phyloP scores from a whole-genome alignment of 2,329 filamentous ascomycete species.

The Nigrograna mackinnonii region DNA sequence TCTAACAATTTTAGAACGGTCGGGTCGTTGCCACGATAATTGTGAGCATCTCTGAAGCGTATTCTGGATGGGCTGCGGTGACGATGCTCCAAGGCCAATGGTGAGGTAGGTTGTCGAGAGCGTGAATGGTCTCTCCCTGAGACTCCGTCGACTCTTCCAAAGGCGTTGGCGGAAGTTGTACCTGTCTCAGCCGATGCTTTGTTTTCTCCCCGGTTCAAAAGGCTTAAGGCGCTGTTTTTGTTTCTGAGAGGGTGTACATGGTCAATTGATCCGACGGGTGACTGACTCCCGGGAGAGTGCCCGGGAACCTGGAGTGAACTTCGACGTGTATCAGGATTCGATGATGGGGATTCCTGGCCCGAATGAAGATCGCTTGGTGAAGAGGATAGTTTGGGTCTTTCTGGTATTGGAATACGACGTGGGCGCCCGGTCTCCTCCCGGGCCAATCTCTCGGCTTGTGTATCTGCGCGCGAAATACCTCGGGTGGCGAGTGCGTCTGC shows the following conservation, averaged over 20 bases:
- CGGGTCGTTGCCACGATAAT: constrained; percentile 78
- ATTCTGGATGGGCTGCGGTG: constrained; percentile 37
- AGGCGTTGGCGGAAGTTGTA: constrained; percentile 65
- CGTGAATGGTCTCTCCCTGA: constrained; percentile 35
- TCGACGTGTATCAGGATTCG: constrained; percentile 39
- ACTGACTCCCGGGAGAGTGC: constrained; percentile 25
- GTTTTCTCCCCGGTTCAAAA: constrained; percentile 61
- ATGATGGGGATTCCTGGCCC: constrained; percentile 25
- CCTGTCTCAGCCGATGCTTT: constrained; percentile 69
- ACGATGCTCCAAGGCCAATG: constrained; percentile 34
- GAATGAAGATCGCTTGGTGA: constrained; percentile 17
- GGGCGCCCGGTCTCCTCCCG: constrained; percentile 23
- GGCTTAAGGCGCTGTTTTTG: constrained; percentile 61
- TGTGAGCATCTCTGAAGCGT: constrained; percentile 70
- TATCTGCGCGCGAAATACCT: constrained; percentile 44
- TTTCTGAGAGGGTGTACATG: constrained; percentile 46
- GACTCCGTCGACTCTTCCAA: constrained; percentile 65
- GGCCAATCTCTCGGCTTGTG: constrained; percentile 40
- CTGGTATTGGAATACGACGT: constrained; percentile 24
- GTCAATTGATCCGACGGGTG: constrained; percentile 32
- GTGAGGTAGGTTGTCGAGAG: constrained; percentile 29
- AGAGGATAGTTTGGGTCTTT: constrained; percentile 19
- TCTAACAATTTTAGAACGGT: constrained; percentile 70
- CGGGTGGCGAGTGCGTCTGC: constrained; percentile 64
- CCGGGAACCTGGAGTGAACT: constrained; percentile 32